These are phyloP conservation scores for Mitragyna speciosa DNA, from an alignment of 257 asterid species.

Conservation along the genomic window DNA sequence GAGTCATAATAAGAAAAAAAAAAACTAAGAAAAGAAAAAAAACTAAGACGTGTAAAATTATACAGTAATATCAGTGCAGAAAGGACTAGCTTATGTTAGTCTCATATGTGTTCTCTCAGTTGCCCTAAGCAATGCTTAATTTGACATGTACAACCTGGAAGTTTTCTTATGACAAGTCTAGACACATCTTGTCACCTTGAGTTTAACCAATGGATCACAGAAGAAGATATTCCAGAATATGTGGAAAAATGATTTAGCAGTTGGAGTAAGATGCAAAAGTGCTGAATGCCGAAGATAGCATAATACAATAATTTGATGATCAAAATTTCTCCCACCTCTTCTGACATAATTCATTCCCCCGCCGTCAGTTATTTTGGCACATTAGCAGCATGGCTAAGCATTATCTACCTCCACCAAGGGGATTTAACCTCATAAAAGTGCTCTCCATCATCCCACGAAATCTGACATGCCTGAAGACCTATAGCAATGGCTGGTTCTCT, in stretches of 20 bases:
- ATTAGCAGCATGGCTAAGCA: constrained; percentile 1
- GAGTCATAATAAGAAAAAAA: no score
- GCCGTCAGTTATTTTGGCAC: not conserved
- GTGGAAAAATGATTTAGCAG: not conserved
- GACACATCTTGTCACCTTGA: not conserved
- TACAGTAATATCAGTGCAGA: no score
- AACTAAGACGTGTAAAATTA: no score
- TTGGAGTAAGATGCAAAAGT: not conserved
- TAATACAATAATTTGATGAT: no score
- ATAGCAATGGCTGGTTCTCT: constrained; percentile 72
- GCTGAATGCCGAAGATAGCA: not conserved
- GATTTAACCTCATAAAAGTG: no score
- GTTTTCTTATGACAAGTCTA: no score
- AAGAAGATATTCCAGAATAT: not conserved
- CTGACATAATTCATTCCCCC: not conserved
- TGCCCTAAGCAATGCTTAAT: not conserved
- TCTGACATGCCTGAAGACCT: constrained; percentile 83
- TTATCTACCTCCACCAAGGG: not conserved
- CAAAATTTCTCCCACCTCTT: constrained; percentile 16
- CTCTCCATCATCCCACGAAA: constrained; percentile 64
- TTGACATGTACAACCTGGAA: constrained; percentile 3
- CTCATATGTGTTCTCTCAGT: not conserved
- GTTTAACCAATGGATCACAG: not conserved
- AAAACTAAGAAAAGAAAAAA: no score
- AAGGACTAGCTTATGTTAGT: not conserved